Percentiles rank a stretch among this genome's conserved stretches.
Conservation (phyloP, 805 yeast species). For the Suhomyces tanzawaensis region DNA sequence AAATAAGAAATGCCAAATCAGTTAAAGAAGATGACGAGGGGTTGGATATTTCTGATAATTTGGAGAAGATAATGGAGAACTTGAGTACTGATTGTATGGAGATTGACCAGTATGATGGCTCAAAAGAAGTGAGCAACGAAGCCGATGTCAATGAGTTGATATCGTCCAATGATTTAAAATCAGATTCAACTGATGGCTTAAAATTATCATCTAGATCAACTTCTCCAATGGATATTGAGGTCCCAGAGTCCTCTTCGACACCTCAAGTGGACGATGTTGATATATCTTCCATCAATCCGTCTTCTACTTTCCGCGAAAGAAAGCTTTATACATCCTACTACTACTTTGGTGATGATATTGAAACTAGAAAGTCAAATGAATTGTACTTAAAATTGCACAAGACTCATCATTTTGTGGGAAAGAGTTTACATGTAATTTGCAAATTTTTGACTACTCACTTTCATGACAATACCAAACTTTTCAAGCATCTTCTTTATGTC, state of each 20-base stretch:
- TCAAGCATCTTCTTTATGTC: conserved; percentile 60
- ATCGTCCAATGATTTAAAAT: conserved; percentile 1
- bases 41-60: conserved; percentile 32
- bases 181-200: not conserved
- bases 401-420: conserved; percentile 58
- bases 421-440: conserved; percentile 57
- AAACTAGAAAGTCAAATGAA: conserved; percentile 37
- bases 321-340: conserved; percentile 65
- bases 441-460: conserved; percentile 45
- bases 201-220: not conserved
- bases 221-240: conserved; percentile 13
- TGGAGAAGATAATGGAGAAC: conserved; percentile 31
- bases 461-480: conserved; percentile 62
- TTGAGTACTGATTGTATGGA: conserved; percentile 14
- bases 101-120: conserved; percentile 3
- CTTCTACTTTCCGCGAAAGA: conserved; percentile 54
- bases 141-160: not conserved
- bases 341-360: conserved; percentile 55
- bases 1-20: conserved; percentile 26
- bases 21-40: conserved; percentile 21
- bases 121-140: not conserved
- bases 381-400: conserved; percentile 51
- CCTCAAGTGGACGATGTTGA: conserved; percentile 44
- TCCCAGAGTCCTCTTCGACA: conserved; percentile 15
- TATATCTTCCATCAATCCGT: conserved; percentile 51